phyloP scores from a whole-genome alignment of 495 filamentous ascomycete species.

The Penicillium cataractarum region DNA sequence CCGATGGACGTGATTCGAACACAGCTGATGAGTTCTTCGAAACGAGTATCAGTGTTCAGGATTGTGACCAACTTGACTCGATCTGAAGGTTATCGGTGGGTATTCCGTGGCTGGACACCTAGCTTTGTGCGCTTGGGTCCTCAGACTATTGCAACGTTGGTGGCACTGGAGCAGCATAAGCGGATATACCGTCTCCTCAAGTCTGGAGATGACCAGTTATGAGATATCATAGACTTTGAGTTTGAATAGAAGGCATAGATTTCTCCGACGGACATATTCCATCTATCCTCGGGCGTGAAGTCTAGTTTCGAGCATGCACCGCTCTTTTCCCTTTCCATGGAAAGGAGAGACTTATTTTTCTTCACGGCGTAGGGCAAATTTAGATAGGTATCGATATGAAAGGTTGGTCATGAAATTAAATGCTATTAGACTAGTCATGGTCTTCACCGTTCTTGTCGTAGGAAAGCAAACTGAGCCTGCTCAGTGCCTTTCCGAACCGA shows the following conservation, averaged over 20 bases:
- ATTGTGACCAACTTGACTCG: conserved; percentile 21
- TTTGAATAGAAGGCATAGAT: not conserved
- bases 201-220: not conserved
- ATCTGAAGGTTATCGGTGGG: conserved; percentile 57
- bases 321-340: not conserved
- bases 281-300: not conserved
- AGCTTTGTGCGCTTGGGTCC: conserved; percentile 80
- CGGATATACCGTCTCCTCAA: conserved; percentile 18
- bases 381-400: too few species aligned
- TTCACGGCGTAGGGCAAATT: too few species aligned
- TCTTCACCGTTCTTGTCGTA: not conserved
- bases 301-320: not conserved
- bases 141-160: conserved; percentile 85
- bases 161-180: conserved; percentile 87
- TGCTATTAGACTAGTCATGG: not conserved
- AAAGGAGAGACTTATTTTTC: too few species aligned
- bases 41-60: conserved; percentile 11
- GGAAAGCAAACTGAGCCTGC: conserved; percentile 13
- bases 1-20: conserved; percentile 94
- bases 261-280: not conserved
- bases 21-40: conserved; percentile 64
- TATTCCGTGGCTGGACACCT: conserved; percentile 89
- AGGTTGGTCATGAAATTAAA: not conserved
- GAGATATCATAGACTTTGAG: not conserved
- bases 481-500: conserved; percentile 21